phyloP scores from a whole-genome alignment of 2,329 filamentous ascomycete species.

The Fusarium armeniacum region DNA sequence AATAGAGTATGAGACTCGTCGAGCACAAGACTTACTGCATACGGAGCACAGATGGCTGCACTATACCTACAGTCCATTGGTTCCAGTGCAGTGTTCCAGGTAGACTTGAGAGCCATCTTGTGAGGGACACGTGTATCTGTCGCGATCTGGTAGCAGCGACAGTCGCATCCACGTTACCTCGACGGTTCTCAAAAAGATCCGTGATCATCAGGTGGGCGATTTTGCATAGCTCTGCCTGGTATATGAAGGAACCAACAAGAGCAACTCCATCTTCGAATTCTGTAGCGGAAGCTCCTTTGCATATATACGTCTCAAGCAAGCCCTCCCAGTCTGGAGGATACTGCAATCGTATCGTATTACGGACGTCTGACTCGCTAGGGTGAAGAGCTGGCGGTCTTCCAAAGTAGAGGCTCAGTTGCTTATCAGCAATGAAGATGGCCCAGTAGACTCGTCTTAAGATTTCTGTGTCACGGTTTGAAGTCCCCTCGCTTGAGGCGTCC shows the following conservation, averaged over 20 bases:
- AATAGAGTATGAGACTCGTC: background rate
- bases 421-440: slow-evolving; percentile 65
- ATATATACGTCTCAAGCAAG: slow-evolving; percentile 63
- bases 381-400: slow-evolving; percentile 65
- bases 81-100: slow-evolving; percentile 65
- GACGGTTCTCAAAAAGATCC: slow-evolving; percentile 64
- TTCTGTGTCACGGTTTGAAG: slow-evolving; percentile 58
- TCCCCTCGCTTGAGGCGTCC: slow-evolving; percentile 56
- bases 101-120: slow-evolving; percentile 62
- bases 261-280: slow-evolving; percentile 63
- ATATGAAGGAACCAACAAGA: slow-evolving; percentile 61
- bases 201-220: slow-evolving; percentile 65
- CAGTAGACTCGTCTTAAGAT: slow-evolving; percentile 65
- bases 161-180: slow-evolving; percentile 57
- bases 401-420: slow-evolving; percentile 66
- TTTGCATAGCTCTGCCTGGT: slow-evolving; percentile 63
- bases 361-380: slow-evolving; percentile 64
- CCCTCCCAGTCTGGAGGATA: slow-evolving; percentile 64
- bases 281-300: slow-evolving; percentile 59
- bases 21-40: slow-evolving; percentile 57
- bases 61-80: slow-evolving; percentile 63
- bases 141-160: slow-evolving; percentile 60
- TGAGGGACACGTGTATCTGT: slow-evolving; percentile 62
- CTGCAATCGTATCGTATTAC: slow-evolving; percentile 63
- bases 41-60: slow-evolving; percentile 62